These are phyloP conservation scores for Ammopiptanthus mongolicus DNA, from an alignment of 306 rosid genomes.

Conservation along the genomic window DNA sequence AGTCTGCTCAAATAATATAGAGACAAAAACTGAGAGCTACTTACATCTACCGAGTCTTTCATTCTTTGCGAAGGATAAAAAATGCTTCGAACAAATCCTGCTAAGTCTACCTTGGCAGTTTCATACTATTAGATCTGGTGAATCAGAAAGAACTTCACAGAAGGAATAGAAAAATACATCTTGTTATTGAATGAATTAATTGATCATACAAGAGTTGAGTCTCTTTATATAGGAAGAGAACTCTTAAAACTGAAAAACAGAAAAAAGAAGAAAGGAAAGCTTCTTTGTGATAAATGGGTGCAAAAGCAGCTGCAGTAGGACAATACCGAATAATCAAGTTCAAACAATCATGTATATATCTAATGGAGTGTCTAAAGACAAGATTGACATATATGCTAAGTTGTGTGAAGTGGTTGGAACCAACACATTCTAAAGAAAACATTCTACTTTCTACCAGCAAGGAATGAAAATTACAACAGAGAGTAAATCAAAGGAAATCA, in stretches of 20 bases:
- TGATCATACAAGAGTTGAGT: no score
- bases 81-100: constrained; percentile 71
- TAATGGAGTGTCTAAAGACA: neutral
- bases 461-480: neutral
- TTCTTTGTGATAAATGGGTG: constrained; percentile 81
- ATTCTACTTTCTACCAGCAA: neutral
- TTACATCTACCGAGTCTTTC: constrained; percentile 97
- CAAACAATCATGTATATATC: constrained; percentile 14
- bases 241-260: no score
- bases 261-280: no score
- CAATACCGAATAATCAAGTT: constrained; percentile 27
- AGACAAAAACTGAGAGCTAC: constrained; percentile 24
- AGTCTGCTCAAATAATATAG: neutral
- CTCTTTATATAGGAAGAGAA: no score
- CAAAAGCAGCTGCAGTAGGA: constrained; percentile 67
- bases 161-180: no score
- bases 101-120: constrained; percentile 57
- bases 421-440: neutral
- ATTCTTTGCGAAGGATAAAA: constrained; percentile 86
- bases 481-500: neutral
- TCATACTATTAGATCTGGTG: no score
- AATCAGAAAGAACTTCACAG: no score
- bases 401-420: neutral
- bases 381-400: neutral
- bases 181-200: no score